Base-by-base conservation (phyloP, 805 yeast species). In the Saccharomycopsis fodiens region DNA sequence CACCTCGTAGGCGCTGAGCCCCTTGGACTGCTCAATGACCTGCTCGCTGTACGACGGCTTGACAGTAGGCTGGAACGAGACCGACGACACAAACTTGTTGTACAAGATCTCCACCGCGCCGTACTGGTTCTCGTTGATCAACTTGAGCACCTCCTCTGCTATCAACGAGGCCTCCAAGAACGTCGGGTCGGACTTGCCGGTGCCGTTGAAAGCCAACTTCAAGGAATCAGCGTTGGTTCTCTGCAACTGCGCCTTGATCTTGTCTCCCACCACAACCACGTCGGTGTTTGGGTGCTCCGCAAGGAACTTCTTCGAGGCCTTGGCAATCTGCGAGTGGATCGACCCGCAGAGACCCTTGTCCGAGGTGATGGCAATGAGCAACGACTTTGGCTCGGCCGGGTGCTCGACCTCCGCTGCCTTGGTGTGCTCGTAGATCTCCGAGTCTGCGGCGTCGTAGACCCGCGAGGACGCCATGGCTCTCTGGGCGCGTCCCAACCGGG, bases 341-440 rank as follows among this genome's bases (percentile, higher is more conserved):
- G 97, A 89, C 59, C 98, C 98, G 78, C 98, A 93, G 60, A 93
- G 78, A 64, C 98, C 98, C 74, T 93, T 93, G 73, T 93, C 98
- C 50, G 96, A 87, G 41, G 97, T 83, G 54, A 88, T 79, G 48
- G 89, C 96, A 61, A 91, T 73, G 57, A 91, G 69, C 63, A 93
- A 78, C 54, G 84, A 78, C 70, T 82, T 85, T 60, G 73, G 74
- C 42, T 58, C 54, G 44, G 63, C 69, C 52, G 73, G 67, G 38
- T 57, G 51, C 57, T 68, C 74, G 49, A 74, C 62, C 47, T 73
- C 65, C 52, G 72, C 76, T 53, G 95, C 85, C 71, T 86, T 95
- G 51, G 95, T 82, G 65, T 82, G 78, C 56, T 76, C 70, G 70
- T 72, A 86, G 58, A 93, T 86, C 63, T 83, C 87, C 52, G 72